These are phyloP conservation scores for Apiospora arundinis DNA, from an alignment of 2,329 filamentous ascomycete species.

Conservation along the genomic window DNA sequence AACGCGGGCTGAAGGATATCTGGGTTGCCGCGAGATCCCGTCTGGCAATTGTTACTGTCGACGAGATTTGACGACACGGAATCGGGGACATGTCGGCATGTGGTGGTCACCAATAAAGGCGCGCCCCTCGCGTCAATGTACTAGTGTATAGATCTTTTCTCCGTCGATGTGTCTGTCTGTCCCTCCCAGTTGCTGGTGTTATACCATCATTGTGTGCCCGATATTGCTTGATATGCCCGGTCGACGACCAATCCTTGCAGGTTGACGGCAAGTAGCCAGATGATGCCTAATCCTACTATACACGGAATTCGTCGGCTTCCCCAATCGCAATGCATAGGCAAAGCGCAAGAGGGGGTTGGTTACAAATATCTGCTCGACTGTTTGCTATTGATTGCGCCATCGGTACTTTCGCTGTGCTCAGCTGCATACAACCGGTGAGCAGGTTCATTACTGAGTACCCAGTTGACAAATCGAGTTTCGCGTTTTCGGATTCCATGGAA, in stretches of 20 bases:
- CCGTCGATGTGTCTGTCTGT: constrained; percentile 17
- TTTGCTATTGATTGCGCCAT: not conserved
- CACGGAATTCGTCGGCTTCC: not conserved
- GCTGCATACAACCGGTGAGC: not conserved
- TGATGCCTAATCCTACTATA: not conserved
- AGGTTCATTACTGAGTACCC: not conserved
- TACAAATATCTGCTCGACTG: not conserved
- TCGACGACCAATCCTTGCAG: not conserved
- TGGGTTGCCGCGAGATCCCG: not conserved
- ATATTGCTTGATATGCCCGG: not conserved
- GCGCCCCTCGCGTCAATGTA: constrained; percentile 34
- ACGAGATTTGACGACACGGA: constrained; percentile 3
- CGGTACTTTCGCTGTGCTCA: not conserved
- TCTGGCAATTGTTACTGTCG: not conserved
- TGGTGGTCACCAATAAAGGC: constrained; percentile 3
- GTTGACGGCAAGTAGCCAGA: not conserved
- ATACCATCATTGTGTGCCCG: not conserved
- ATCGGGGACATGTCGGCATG: not conserved
- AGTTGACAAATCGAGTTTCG: not conserved
- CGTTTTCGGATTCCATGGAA: not conserved
- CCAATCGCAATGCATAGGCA: not conserved
- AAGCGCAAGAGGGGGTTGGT: not conserved
- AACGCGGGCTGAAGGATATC: not conserved
- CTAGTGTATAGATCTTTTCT: constrained; percentile 42
- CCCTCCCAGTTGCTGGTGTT: not conserved